These are phyloP conservation scores for Kwoniella europaea DNA, from an alignment of 768 basidiomycete species.

Conservation along the genomic window DNA sequence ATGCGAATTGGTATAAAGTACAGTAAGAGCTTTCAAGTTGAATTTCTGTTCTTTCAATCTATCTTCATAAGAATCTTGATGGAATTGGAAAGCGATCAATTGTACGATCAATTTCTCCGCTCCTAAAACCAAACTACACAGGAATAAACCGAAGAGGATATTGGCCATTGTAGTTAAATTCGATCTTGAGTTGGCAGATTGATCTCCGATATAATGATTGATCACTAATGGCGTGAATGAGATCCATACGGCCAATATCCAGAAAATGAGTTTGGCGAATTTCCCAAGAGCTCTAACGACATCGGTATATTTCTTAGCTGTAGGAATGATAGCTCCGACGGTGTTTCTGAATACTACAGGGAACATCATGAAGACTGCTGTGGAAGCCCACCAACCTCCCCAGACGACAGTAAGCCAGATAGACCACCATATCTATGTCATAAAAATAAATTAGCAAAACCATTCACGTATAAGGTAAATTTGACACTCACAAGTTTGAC, in stretches of 20 bases:
- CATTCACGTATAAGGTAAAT: not conserved
- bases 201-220: slow-evolving; percentile 52
- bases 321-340: slow-evolving; percentile 74
- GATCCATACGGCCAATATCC: slow-evolving; percentile 69
- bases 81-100: slow-evolving; percentile 66
- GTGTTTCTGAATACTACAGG: slow-evolving; percentile 67
- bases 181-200: slow-evolving; percentile 46
- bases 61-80: slow-evolving; percentile 81
- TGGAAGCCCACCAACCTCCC: slow-evolving; percentile 80
- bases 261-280: slow-evolving; percentile 71
- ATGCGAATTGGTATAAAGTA: slow-evolving; percentile 76
- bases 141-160: slow-evolving; percentile 73
- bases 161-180: slow-evolving; percentile 67
- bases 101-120: slow-evolving; percentile 87
- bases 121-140: slow-evolving; percentile 72
- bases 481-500: slow-evolving; percentile 52
- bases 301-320: slow-evolving; percentile 74
- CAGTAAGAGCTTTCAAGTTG: slow-evolving; percentile 71
- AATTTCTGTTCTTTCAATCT: slow-evolving; percentile 82
- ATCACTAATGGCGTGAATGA: slow-evolving; percentile 73
- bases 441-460: slow-evolving; percentile 6
- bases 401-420: slow-evolving; percentile 82
- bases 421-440: slow-evolving; percentile 70
- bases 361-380: slow-evolving; percentile 64
- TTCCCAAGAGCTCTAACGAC: slow-evolving; percentile 73